phyloP scores from a whole-genome alignment of 805 yeast genomes.

The Hanseniaspora mollemarum region DNA sequence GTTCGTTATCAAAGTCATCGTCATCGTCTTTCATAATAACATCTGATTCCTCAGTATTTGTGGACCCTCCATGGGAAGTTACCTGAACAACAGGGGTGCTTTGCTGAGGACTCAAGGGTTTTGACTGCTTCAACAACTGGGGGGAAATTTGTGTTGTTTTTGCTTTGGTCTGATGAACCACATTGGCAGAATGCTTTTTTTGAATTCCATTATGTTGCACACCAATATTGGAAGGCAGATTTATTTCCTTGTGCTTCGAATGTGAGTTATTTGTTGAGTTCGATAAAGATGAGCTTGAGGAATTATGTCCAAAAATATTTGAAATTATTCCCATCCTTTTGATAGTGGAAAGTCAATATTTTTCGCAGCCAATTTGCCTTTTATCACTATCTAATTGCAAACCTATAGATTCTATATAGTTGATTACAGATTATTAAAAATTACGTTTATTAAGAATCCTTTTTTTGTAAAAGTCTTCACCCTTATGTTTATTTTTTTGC shows the following conservation, averaged over 20 bases:
- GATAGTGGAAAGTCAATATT: too few species aligned
- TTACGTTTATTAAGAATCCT: too few species aligned
- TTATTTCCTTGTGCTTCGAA: not conserved
- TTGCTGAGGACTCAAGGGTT: not conserved
- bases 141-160: not conserved
- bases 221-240: slow-evolving; percentile 13
- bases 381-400: too few species aligned
- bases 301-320: slow-evolving; percentile 10
- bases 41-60: slow-evolving; percentile 7
- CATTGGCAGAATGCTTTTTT: slow-evolving; percentile 26
- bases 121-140: not conserved
- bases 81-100: not conserved
- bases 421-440: too few species aligned
- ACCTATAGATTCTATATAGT: too few species aligned
- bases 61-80: not conserved
- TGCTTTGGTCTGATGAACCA: slow-evolving; percentile 20
- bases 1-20: not conserved
- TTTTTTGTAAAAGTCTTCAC: too few species aligned
- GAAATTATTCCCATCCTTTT: slow-evolving; percentile 15
- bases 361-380: too few species aligned
- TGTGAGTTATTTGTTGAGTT: not conserved
- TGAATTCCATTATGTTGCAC: slow-evolving; percentile 20
- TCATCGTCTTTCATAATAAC: slow-evolving; percentile 6
- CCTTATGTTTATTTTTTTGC: too few species aligned
- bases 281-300: not conserved